Base-by-base conservation (phyloP, 371 early-diverging fungal species). In the Mortierella sp. region DNA sequence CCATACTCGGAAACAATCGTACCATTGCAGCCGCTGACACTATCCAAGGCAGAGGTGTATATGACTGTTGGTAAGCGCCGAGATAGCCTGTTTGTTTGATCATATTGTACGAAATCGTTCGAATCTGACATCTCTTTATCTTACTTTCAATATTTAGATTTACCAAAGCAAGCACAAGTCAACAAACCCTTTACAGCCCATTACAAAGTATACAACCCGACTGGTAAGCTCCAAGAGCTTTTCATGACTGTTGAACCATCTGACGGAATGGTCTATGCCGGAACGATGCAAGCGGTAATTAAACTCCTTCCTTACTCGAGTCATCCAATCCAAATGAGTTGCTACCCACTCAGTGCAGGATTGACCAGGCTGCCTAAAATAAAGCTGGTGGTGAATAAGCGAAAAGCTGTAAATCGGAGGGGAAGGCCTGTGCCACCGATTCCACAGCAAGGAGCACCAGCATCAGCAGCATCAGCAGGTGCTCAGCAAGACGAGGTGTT, bases 241-340 rank as follows among this genome's bases (percentile, higher is more conserved):
- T 72, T 83, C 12, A 85, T 87, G 37, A 75, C 86, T 0, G 85
- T 92, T n/a, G 93, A 93, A 59, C 73, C 89, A 0, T 86, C 91
- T 28, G 94, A 94, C 12, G 90, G 89, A 37, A 92, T 93, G 83
- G 92, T 92, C 1, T 93, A 90, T 75, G 84, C 90, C 19, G 94
- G 94, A 13, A 86, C 86, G 47, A 93, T 93, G 76, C 89, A 89
- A 43, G 62, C 86, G 23, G 82, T 84, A 31, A 76, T 89, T 42
- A 87, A 85, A 26, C 70, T 94, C 0, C 82, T 94, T 4, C 94
- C 94, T 0, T 80, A 67, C 32, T 63, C 61, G 13, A 68, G 26
- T 10, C 68, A 75, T 45, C 55, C 68, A 1, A 64, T 80, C 40
- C 75, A 71, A 57, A 75, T 80, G 81, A 80, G 53, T 64, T 80